These are phyloP conservation scores for Capillidium heterosporum DNA, from an alignment of 371 early-diverging fungal genomes.

Conservation along the genomic window DNA sequence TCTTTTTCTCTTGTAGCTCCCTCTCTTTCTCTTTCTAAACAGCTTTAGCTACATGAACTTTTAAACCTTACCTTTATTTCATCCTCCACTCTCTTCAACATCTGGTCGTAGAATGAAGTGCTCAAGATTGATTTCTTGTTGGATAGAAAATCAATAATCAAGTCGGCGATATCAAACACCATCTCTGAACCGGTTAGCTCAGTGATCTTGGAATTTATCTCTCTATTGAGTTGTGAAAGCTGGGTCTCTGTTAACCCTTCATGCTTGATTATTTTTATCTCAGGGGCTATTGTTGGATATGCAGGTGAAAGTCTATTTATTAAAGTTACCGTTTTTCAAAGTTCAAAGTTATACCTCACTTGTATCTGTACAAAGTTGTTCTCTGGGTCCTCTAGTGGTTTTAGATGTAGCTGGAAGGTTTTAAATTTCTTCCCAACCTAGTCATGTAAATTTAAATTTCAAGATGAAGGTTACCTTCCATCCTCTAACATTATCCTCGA, in stretches of 20 bases:
- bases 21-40: slow-evolving; percentile 1
- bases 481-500: not conserved
- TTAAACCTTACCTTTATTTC: slow-evolving; percentile 17
- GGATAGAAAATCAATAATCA: not conserved
- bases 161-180: not conserved
- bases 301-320: not conserved
- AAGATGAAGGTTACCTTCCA: slow-evolving; percentile 2
- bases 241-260: not conserved
- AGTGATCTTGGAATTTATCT: not conserved
- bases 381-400: not conserved
- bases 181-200: not conserved
- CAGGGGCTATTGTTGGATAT: slow-evolving; percentile 1
- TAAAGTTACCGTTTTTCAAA: not conserved
- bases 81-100: slow-evolving; percentile 34
- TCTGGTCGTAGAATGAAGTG: slow-evolving; percentile 34
- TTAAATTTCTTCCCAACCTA: slow-evolving; percentile 1
- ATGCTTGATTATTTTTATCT: not conserved
- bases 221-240: not conserved
- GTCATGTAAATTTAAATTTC: not conserved
- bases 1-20: not conserved
- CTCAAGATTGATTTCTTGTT: not conserved
- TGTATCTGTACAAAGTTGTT: not conserved
- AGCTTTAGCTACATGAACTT: too few relatives aligned
- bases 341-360: not conserved
- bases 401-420: not conserved